phyloP scores from a whole-genome alignment of 176 grass and related monocot genomes.

The Chloris gayana region DNA sequence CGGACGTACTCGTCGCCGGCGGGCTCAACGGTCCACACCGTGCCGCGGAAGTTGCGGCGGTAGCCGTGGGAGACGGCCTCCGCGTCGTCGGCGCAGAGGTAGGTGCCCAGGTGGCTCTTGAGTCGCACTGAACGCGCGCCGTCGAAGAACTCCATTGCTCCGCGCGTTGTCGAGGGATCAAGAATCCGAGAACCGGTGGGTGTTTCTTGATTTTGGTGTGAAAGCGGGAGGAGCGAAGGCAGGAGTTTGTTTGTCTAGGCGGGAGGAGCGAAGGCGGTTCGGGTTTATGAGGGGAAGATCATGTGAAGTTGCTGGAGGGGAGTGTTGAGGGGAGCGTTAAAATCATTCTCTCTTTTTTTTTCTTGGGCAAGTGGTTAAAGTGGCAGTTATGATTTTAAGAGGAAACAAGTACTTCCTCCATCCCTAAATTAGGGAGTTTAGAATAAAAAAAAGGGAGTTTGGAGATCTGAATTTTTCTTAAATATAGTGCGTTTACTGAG shows the following conservation, averaged over 20 bases:
- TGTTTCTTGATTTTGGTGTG: slow-evolving; percentile 38
- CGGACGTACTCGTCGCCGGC: slow-evolving; percentile 46
- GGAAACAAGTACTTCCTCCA: no score
- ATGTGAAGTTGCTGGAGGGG: no score
- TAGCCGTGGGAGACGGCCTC: slow-evolving; percentile 48
- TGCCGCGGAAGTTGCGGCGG: slow-evolving; percentile 49
- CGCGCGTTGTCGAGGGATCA: not conserved
- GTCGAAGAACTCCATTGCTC: slow-evolving; percentile 49
- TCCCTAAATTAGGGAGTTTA: no score
- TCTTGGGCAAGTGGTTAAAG: no score
- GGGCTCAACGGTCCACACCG: slow-evolving; percentile 46
- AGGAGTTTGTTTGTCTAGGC: slow-evolving; percentile 13
- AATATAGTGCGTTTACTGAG: no score
- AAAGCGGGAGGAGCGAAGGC: not conserved
- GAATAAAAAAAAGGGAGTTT: no score
- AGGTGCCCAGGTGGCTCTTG: slow-evolving; percentile 56
- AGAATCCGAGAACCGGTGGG: slow-evolving; percentile 38
- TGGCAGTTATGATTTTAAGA: no score
- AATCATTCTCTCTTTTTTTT: no score
- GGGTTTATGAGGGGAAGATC: not conserved
- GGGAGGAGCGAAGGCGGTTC: slow-evolving; percentile 25
- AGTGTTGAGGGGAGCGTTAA: not conserved
- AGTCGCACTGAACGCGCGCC: slow-evolving; percentile 34
- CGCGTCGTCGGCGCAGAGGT: slow-evolving; percentile 47
- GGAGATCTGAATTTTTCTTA: no score